These are phyloP conservation scores for Ophiocordyceps sinensis DNA, from an alignment of 2,329 filamentous ascomycete genomes.

Conservation along the genomic window DNA sequence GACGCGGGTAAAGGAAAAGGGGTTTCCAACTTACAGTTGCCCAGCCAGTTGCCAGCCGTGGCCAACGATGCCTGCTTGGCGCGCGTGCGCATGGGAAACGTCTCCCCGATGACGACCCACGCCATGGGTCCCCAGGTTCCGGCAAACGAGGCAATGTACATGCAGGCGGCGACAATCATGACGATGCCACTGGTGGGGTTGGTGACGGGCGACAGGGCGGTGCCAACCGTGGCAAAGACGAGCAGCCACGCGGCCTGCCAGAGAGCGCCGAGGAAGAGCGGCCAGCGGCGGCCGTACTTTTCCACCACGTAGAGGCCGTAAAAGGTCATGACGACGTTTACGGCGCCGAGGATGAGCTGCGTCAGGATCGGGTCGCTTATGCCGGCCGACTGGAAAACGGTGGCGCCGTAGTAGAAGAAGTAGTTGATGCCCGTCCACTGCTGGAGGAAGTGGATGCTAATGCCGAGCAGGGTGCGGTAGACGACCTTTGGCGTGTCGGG, in stretches of 20 bases:
- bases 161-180: slow-evolving; percentile 58
- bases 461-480: slow-evolving; percentile 50
- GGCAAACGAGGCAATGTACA: slow-evolving; percentile 63
- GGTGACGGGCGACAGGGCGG: slow-evolving; percentile 24
- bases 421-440: slow-evolving; percentile 51
- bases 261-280: slow-evolving; percentile 48
- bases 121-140: slow-evolving; percentile 55
- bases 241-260: slow-evolving; percentile 55
- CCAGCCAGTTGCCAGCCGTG: slow-evolving; percentile 41
- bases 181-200: slow-evolving; percentile 41
- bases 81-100: slow-evolving; percentile 43
- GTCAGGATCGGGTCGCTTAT: slow-evolving; percentile 51
- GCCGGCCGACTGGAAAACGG: slow-evolving; percentile 52
- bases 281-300: slow-evolving; percentile 51
- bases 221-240: slow-evolving; percentile 47
- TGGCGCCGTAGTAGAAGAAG: slow-evolving; percentile 52
- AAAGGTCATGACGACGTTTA: slow-evolving; percentile 56
- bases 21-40: slow-evolving; percentile 31
- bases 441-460: slow-evolving; percentile 50
- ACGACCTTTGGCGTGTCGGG: slow-evolving; percentile 37
- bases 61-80: slow-evolving; percentile 40
- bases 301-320: slow-evolving; percentile 55
- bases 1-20: too few species aligned
- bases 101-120: slow-evolving; percentile 55
- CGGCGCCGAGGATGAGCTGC: slow-evolving; percentile 51